Evolutionary conservation across 73 alveolate genomes (phyloP).

Genomic region (Paramecium sonneborni): DNA sequence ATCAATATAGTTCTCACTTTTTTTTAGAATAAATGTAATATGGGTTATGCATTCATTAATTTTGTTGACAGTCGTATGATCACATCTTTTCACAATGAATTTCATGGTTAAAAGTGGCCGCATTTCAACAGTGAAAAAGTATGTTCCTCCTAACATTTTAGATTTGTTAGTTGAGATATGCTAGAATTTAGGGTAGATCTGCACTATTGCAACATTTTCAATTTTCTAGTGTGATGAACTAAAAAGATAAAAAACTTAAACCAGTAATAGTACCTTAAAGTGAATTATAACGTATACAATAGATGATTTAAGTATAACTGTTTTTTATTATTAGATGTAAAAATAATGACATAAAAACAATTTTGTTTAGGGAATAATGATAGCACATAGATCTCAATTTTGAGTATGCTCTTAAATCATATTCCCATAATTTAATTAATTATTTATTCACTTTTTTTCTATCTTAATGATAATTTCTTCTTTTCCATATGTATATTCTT

Average conservation of each 20-base stretch:
- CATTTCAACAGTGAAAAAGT: slow-evolving; percentile 81
- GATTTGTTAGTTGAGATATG: slow-evolving; percentile 85
- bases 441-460: neutral
- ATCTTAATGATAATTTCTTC: neutral
- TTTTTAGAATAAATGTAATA: slow-evolving; percentile 87
- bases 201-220: slow-evolving; percentile 60
- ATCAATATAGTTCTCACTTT: neutral
- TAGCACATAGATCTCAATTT: slow-evolving; percentile 37
- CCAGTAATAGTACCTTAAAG: slow-evolving; percentile 63
- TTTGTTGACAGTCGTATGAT: slow-evolving; percentile 87
- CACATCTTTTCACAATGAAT: slow-evolving; percentile 80
- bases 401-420: slow-evolving; percentile 17
- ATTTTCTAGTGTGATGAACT: slow-evolving; percentile 68
- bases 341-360: slow-evolving; percentile 25
- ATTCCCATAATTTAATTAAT: slow-evolving; percentile 30
- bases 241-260: slow-evolving; percentile 67
- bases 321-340: neutral
- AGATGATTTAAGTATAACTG: neutral
- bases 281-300: slow-evolving; percentile 44
- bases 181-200: slow-evolving; percentile 85
- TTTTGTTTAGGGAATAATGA: slow-evolving; percentile 32
- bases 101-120: slow-evolving; percentile 92
- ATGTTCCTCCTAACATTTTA: neutral
- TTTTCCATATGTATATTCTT: neutral
- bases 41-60: slow-evolving; percentile 98